Conservation (phyloP, 2,329 filamentous ascomycete genomes). For the Paraphaeosphaeria sporulosa region DNA sequence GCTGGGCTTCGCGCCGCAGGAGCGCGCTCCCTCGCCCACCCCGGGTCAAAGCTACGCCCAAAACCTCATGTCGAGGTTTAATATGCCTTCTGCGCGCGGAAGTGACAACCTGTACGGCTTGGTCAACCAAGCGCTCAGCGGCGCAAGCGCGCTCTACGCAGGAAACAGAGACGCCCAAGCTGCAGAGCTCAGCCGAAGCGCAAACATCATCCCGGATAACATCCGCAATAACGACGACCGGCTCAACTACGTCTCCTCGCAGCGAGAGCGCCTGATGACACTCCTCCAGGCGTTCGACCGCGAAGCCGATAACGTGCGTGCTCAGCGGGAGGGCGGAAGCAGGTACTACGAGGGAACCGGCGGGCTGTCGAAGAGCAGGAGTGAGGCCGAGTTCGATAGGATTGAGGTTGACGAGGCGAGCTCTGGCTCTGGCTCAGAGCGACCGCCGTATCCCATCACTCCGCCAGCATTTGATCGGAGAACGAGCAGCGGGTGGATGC, state of each 20-base stretch:
- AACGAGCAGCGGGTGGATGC: slow-evolving; percentile 56
- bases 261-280: slow-evolving; percentile 78
- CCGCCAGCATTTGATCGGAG: slow-evolving; percentile 40
- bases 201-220: slow-evolving; percentile 73
- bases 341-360: slow-evolving; percentile 52
- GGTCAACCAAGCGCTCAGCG: slow-evolving; percentile 75
- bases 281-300: slow-evolving; percentile 80
- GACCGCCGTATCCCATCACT: slow-evolving; percentile 49
- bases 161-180: slow-evolving; percentile 51
- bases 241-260: slow-evolving; percentile 76
- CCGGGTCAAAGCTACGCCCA: slow-evolving; percentile 73
- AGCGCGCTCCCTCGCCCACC: slow-evolving; percentile 55
- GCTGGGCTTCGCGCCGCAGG: slow-evolving; percentile 75
- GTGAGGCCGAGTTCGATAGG: slow-evolving; percentile 88
- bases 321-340: slow-evolving; percentile 51
- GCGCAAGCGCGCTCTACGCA: slow-evolving; percentile 61
- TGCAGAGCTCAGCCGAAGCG: slow-evolving; percentile 63
- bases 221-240: slow-evolving; percentile 71
- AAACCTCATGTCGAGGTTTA: slow-evolving; percentile 83
- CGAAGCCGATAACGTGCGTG: slow-evolving; percentile 71
- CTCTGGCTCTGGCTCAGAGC: slow-evolving; percentile 56
- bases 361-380: slow-evolving; percentile 79
- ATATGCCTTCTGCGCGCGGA: slow-evolving; percentile 74
- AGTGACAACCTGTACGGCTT: slow-evolving; percentile 78
- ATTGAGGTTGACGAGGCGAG: slow-evolving; percentile 73